phyloP scores from a whole-genome alignment of 371 early-diverging fungal genomes.

The Batkoa obscura region DNA sequence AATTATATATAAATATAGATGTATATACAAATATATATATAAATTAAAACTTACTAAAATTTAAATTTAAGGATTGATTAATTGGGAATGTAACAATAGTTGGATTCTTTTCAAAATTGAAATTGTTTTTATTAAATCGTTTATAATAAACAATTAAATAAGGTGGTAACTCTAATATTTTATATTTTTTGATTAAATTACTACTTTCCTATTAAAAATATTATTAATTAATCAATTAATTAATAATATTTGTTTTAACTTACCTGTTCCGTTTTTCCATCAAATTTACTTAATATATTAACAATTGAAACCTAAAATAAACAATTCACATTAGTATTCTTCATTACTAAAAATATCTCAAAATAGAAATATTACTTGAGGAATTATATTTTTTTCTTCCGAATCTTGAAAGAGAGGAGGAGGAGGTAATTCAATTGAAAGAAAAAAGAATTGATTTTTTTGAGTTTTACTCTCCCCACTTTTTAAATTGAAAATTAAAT shows the following conservation, averaged over 20 bases:
- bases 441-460: slow-evolving; percentile 38
- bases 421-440: slow-evolving; percentile 83
- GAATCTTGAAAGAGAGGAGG: slow-evolving; percentile 86
- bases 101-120: slow-evolving; percentile 78
- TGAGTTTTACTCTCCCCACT: too few species aligned
- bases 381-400: slow-evolving; percentile 71
- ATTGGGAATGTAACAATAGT: slow-evolving; percentile 96
- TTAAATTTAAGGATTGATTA: slow-evolving; percentile 52
- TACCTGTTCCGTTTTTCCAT: slow-evolving; percentile 55
- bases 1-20: too few species aligned
- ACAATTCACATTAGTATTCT: too few species aligned
- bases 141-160: slow-evolving; percentile 84
- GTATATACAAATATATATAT: too few species aligned
- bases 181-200: slow-evolving; percentile 42
- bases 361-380: slow-evolving; percentile 35
- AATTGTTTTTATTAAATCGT: slow-evolving; percentile 79
- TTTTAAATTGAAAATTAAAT: too few species aligned
- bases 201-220: slow-evolving; percentile 31
- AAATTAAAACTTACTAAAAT: neutral
- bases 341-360: too few species aligned
- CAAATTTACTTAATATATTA: slow-evolving; percentile 74
- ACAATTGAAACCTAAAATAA: too few species aligned
- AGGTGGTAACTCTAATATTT: slow-evolving; percentile 52
- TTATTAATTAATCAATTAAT: neutral
- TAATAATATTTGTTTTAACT: neutral